phyloP scores from a whole-genome alignment of 768 basidiomycete species.

The Kwoniella bestiolae region DNA sequence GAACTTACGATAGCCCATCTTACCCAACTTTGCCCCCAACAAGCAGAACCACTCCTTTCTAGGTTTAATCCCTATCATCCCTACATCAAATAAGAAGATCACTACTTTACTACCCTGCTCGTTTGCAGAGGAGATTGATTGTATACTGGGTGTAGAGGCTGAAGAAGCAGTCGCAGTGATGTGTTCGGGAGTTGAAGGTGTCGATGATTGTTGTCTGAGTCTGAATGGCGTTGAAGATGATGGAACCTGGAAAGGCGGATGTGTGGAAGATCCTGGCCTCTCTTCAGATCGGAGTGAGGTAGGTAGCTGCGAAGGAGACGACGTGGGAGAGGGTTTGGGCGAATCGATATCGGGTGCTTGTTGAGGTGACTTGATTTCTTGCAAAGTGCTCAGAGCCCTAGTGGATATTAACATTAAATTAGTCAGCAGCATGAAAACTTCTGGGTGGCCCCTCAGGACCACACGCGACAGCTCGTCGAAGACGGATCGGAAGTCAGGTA shows the following conservation, averaged over 20 bases:
- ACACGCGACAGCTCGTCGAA: too few species aligned
- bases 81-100: conserved; percentile 23
- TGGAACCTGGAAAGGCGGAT: background rate
- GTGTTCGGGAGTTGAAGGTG: background rate
- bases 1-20: conserved; percentile 26
- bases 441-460: too few species aligned
- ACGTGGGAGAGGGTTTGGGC: background rate
- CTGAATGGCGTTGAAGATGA: background rate
- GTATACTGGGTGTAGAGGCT: background rate
- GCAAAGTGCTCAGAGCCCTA: too few species aligned
- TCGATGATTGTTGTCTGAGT: background rate
- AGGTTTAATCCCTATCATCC: conserved; percentile 6
- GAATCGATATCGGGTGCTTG: background rate
- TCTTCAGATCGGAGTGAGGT: too few species aligned
- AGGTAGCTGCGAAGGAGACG: background rate
- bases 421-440: too few species aligned
- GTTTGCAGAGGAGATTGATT: background rate
- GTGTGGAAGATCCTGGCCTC: too few species aligned
- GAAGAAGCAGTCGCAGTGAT: background rate
- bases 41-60: conserved; percentile 14
- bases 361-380: too few species aligned
- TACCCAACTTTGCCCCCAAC: conserved; percentile 13
- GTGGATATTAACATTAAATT: too few species aligned
- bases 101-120: conserved; percentile 16
- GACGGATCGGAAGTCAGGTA: too few species aligned